phyloP scores from a whole-genome alignment of 2,329 filamentous ascomycete species.

The Dryadomyces quercus-mongolicae region DNA sequence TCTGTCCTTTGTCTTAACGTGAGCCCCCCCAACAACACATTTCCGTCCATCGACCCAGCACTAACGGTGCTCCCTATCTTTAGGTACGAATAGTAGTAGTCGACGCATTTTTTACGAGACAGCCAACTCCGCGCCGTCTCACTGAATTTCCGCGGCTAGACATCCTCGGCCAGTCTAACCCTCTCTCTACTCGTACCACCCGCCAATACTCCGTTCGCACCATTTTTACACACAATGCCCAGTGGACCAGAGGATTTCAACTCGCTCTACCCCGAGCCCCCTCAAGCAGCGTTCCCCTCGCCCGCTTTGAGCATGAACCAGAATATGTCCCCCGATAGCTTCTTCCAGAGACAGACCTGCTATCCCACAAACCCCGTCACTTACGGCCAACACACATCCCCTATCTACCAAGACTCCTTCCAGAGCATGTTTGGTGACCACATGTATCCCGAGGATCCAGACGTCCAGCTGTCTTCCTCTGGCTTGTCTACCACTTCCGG shows the following conservation, averaged over 20 bases:
- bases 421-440: slow-evolving; percentile 32
- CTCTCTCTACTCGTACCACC: background rate
- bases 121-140: background rate
- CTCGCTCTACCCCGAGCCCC: slow-evolving; percentile 14
- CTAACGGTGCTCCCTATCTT: background rate
- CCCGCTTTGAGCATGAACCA: slow-evolving; percentile 9
- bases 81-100: background rate
- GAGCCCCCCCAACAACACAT: too few relatives aligned
- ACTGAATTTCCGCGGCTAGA: background rate
- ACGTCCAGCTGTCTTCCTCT: slow-evolving; percentile 39
- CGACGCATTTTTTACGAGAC: background rate
- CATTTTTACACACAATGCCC: slow-evolving; percentile 8
- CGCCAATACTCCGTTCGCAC: background rate
- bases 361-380: slow-evolving; percentile 25
- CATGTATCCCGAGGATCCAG: slow-evolving; percentile 37
- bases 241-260: slow-evolving; percentile 11
- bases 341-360: slow-evolving; percentile 9
- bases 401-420: slow-evolving; percentile 33
- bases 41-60: background rate
- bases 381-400: slow-evolving; percentile 27
- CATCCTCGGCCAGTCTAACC: background rate
- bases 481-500: slow-evolving; percentile 49
- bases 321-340: slow-evolving; percentile 11
- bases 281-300: slow-evolving; percentile 9
- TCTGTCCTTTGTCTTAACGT: background rate